Base-by-base conservation (phyloP, 768 basidiomycete species). In the Lactarius deliciosus region DNA sequence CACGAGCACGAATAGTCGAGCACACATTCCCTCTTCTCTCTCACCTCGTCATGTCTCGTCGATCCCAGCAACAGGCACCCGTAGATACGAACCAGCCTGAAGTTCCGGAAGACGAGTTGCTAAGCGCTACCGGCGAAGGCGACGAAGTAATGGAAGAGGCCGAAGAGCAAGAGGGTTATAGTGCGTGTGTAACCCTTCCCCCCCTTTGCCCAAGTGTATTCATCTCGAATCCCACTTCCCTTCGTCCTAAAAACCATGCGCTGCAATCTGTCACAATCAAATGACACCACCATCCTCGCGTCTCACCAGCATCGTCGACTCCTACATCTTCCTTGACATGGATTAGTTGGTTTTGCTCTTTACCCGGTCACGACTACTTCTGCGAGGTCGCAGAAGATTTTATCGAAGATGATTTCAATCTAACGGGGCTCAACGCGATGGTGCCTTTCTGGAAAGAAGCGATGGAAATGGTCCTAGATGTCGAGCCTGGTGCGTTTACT, bases 381-480 rank as follows among this genome's bases (percentile, higher is more conserved):
- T 96, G 94, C 77, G 96, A 97, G 80, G 96, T 98, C 57, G 89
- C 93, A 65, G 96, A 97, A 75, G 97, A 99, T 76, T 99, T 98
- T 78, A 98, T 99, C 76, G 94, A 98, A 76, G 97, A 99, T 79
- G 94, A 98, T 75, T 99, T 99, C 81, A 99, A 99, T 79, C 82
- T 99, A 45, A 99, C 97, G 6, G 97, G 97, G 7, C 79, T 99
- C 76, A 96, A 95, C 74, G 85, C 85, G 38, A 88, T 96, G 88
- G 97, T 98, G 20, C 97, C 97, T 9, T 99, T 99, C 76, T 99
- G 96, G 94, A 98, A 98, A 77, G 97, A 99, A 77, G 97, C 97
- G 55, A 92, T 99, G 90, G 97, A 99, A 80, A 99, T 99, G 97
- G 94, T 99, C 18, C 79, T 99, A 71, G 97, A 99, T 79, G 96